Evolutionary conservation across 1,139 yeast genomes (phyloP).

Genomic region (Lodderomyces beijingensis): DNA sequence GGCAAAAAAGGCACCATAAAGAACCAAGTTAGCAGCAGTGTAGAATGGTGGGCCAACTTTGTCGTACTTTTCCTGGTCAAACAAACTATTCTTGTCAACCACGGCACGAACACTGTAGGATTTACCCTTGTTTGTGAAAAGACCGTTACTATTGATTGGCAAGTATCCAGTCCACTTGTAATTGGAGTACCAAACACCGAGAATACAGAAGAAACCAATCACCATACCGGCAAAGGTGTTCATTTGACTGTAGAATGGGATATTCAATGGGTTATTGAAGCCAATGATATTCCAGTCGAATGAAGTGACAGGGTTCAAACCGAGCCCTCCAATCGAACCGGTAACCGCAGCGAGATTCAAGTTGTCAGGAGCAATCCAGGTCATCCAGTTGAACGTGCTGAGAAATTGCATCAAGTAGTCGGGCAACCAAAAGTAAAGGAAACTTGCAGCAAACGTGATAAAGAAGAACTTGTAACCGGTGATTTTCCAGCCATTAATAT

Average conservation of each 20-base stretch:
- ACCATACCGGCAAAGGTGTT: slow-evolving; percentile 40
- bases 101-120: slow-evolving; percentile 38
- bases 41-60: slow-evolving; percentile 44
- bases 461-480: slow-evolving; percentile 31
- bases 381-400: slow-evolving; percentile 36
- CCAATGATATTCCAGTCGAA: slow-evolving; percentile 49
- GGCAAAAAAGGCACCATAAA: slow-evolving; percentile 54
- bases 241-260: slow-evolving; percentile 46
- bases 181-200: slow-evolving; percentile 48
- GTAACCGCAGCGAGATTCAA: slow-evolving; percentile 47
- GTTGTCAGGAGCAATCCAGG: slow-evolving; percentile 33
- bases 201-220: slow-evolving; percentile 36
- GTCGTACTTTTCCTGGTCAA: slow-evolving; percentile 34
- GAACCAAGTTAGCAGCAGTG: slow-evolving; percentile 36
- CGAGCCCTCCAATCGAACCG: slow-evolving; percentile 52
- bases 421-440: slow-evolving; percentile 34
- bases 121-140: slow-evolving; percentile 45
- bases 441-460: slow-evolving; percentile 18
- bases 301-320: slow-evolving; percentile 52
- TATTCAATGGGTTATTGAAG: slow-evolving; percentile 39
- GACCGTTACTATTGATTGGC: slow-evolving; percentile 47
- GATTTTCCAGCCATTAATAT: slow-evolving; percentile 35
- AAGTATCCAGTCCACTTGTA: slow-evolving; percentile 47
- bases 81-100: slow-evolving; percentile 31
- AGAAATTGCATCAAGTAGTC: slow-evolving; percentile 29